Evolutionary conservation across 306 rosid genomes (phyloP), one percentile per base, ranked within the genome.

Genomic region (Citrullus colocynthis): DNA sequence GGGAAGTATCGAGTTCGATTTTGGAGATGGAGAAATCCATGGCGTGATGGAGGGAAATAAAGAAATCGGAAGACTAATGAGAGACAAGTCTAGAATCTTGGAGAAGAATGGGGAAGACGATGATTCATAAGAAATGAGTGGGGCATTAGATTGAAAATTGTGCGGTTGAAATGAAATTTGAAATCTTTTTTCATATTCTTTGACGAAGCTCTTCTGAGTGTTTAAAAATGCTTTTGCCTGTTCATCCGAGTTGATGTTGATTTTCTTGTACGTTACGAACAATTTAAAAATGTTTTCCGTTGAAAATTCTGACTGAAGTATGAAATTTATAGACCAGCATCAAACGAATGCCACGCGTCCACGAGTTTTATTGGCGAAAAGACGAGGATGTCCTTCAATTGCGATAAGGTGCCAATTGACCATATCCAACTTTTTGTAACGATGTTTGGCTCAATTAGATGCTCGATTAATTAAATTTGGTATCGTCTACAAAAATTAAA

Each of bases 91-190:
- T 70, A 13, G 75, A 70, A 70, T 13, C 56, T 44, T 70, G 75
- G 76, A 71, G 76, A 71, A 71, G 13, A 14, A 21, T 71, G 76
- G 58, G 18, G 74, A 67, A 67, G 18, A 44, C 76, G 58, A 48
- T 71, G 59, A 48, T 21, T 44, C 37, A 7, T 30, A 6, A 21
- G 55, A 69, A 41, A 64, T 36, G 12, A 7, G 44, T 63, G 70
- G 71, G 71, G 9, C 71, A 67, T n/a, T 34, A 67, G 54, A 39
- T 9, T 41, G 37, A 9, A 24, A 45, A 12, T 45, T 21, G 59
- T 71, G 76, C 14, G 76, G 59, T 36, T 41, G 74, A 20, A 14
- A n/a, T 67, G 18, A 42, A 67, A 67, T 42, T 24, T 24, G n/a
- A 7, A 21, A 8, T 6, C 42, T 69, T 71, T 48, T 48, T 48